A percentile compares a stretch with the other conserved stretches of the same genome.
These are phyloP conservation scores for Suillus decipiens DNA, from an alignment of 768 basidiomycete genomes.

Conservation along the genomic window DNA sequence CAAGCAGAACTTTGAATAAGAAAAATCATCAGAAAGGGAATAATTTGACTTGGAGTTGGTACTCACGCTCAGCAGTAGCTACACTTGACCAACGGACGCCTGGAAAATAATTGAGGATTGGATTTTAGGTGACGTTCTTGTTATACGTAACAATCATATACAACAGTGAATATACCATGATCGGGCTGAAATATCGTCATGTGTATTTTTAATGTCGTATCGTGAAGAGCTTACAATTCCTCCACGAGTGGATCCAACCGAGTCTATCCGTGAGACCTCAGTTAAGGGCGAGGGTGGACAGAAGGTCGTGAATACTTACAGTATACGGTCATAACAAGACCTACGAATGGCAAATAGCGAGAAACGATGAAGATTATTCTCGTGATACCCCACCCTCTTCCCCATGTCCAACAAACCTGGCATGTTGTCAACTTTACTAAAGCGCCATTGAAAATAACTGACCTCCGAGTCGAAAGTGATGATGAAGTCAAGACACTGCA, in stretches of 20 bases:
- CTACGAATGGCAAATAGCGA: constrained; percentile 1
- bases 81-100: neutral
- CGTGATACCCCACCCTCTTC: neutral
- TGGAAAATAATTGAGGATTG: neutral
- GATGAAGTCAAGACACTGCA: constrained; percentile 6
- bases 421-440: neutral
- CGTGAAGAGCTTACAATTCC: constrained; percentile 1
- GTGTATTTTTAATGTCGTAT: neutral
- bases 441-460: neutral
- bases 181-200: neutral
- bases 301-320: neutral
- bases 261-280: neutral
- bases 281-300: neutral
- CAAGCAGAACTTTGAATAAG: neutral
- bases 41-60: neutral
- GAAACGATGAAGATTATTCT: constrained; percentile 2
- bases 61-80: constrained; percentile 1
- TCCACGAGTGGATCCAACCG: neutral
- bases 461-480: constrained; percentile 13
- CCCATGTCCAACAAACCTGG: constrained; percentile 8
- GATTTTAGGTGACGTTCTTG: neutral
- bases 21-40: neutral
- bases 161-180: neutral
- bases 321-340: constrained; percentile 6
- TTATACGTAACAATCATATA: neutral